Evolutionary conservation across 108 stramenopile genomes (phyloP), one percentile per base, ranked within the genome.

Genomic region (Pseudonitzschia multiseries): DNA sequence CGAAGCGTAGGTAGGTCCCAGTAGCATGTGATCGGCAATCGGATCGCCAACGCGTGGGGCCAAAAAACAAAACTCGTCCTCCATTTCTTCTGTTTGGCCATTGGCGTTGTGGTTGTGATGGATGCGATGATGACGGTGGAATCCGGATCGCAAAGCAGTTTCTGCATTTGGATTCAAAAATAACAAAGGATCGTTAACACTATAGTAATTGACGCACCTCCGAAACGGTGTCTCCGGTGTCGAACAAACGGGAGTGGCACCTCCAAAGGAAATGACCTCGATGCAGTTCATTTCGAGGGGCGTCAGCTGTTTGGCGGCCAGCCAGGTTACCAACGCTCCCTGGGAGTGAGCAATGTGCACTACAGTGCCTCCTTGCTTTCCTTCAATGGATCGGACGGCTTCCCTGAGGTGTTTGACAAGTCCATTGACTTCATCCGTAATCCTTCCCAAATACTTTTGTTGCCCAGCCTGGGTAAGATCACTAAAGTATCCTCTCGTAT

Each of bases 301-400:
- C 51, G 68, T 81, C 63, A 96, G 76, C 70, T 86, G 82, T 68
- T 85, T 79, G 14, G 84, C 80, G 15, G 94, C 94, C 42, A 96
- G 72, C 44, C 76, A 83, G 21, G 95, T 96, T 12, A 96, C 86
- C 14, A 96, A 79, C 15, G 89, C 91, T 27, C 95, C 95, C 68
- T 96, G 95, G 4, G 89, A 91, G 78, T 96, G 95, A 12, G 92
- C 92, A 69, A 96, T 90, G 73, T 93, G 95, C 4, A 96, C 78
- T 12, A 96, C 90, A 20, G 73, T 77, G 0, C 92, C 95, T 12
- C 70, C 73, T 6, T 8, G 2, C 61, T 84, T 88, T 18, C 46
- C 46, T 42, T 89, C 89, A 3, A 92, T 86, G 50, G 74, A 54
- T 2, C 68, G 70, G 40, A 92, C 54, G n/a, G 89, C 88, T 40